These are phyloP conservation scores for Penicillium bovifimosum DNA, from an alignment of 495 filamentous ascomycete species.

Conservation along the genomic window DNA sequence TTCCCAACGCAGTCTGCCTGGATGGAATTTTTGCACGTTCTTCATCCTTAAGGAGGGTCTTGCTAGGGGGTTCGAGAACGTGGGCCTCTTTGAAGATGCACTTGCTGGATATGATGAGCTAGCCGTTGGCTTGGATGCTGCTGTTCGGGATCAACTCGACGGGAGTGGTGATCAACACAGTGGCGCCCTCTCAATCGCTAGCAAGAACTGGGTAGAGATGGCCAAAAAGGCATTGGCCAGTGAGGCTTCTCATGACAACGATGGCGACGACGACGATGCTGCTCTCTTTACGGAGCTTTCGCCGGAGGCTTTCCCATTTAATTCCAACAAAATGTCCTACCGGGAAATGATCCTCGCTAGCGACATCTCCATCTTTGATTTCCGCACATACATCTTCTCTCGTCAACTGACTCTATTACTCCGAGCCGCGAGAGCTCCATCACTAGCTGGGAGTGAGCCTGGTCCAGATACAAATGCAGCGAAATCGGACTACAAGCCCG, in stretches of 20 bases:
- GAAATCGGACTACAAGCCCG: constrained; percentile 47
- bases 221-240: constrained; percentile 45
- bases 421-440: constrained; percentile 66
- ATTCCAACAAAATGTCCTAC: constrained; percentile 72
- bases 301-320: constrained; percentile 51
- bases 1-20: constrained; percentile 77
- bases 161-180: constrained; percentile 54
- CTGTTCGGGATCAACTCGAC: constrained; percentile 66
- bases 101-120: constrained; percentile 90
- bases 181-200: constrained; percentile 59
- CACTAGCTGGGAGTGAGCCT: constrained; percentile 19
- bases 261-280: constrained; percentile 14
- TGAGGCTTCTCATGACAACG: constrained; percentile 2
- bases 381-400: constrained; percentile 89
- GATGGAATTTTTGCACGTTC: constrained; percentile 99
- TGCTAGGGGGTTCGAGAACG: constrained; percentile 89
- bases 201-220: constrained; percentile 61
- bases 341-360: constrained; percentile 91
- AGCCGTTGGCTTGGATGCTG: constrained; percentile 72
- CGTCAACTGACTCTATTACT: constrained; percentile 80
- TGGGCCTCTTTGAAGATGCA: constrained; percentile 92
- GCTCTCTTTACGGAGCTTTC: constrained; percentile 28
- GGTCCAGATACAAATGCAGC: constrained; percentile 8
- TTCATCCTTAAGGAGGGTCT: constrained; percentile 96
- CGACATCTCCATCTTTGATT: constrained; percentile 96